A percentile compares a stretch with the other conserved stretches of the same genome.
These are phyloP conservation scores for Paspalum vaginatum DNA, from an alignment of 176 grass and related monocot genomes.

Conservation along the genomic window DNA sequence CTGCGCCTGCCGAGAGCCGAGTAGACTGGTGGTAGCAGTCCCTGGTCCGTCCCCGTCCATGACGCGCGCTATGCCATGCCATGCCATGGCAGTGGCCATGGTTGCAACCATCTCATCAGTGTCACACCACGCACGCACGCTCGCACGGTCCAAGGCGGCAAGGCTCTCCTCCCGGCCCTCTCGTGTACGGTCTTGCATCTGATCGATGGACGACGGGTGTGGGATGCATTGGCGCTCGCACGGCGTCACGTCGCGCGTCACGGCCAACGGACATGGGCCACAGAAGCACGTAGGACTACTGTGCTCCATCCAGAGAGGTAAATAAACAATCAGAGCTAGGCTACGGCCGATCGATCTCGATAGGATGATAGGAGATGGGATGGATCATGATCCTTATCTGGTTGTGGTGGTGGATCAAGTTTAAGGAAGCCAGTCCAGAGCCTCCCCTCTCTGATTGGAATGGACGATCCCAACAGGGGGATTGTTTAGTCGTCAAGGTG, in stretches of 20 bases:
- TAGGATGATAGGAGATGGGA: too few relatives aligned
- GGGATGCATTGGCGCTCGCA: conserved; percentile 11
- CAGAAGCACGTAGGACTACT: background rate
- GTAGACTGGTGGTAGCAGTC: too few relatives aligned
- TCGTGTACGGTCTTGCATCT: too few relatives aligned
- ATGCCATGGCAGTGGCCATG: background rate
- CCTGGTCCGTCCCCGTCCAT: background rate
- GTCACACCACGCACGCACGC: conserved; percentile 31
- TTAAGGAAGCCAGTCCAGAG: background rate
- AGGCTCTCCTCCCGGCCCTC: background rate
- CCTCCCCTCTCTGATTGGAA: background rate
- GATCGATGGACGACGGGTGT: conserved; percentile 17
- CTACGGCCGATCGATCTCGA: too few relatives aligned
- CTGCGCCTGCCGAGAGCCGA: background rate
- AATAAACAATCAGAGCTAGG: too few relatives aligned
- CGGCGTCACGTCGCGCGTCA: conserved; percentile 45
- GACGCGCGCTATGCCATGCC: background rate
- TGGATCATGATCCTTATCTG: conserved; percentile 1
- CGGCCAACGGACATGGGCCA: conserved; percentile 28
- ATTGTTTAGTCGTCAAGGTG: background rate
- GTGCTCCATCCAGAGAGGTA: too few relatives aligned
- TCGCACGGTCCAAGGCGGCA: conserved; percentile 1
- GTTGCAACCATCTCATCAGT: conserved; percentile 34
- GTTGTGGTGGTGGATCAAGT: background rate
- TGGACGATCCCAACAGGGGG: too few relatives aligned